Conservation (phyloP, 2,329 filamentous ascomycete genomes). For the Phialophora chinensis region DNA sequence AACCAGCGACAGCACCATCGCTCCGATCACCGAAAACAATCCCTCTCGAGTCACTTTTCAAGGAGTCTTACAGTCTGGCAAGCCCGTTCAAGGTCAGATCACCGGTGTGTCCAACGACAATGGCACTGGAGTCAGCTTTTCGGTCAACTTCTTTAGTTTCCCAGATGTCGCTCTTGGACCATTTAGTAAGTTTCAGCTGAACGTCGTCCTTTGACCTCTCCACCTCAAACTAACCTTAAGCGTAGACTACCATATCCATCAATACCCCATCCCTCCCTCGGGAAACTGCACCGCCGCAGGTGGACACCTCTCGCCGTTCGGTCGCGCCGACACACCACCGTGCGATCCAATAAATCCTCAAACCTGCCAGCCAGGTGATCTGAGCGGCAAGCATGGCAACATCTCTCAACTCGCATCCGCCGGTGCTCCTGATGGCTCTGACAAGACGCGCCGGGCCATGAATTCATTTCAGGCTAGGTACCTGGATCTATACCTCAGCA, state of each 20-base stretch:
- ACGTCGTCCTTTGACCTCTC: neutral
- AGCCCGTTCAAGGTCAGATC: slow-evolving; percentile 61
- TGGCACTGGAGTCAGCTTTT: slow-evolving; percentile 63
- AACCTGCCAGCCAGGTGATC: slow-evolving; percentile 77
- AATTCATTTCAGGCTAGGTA: slow-evolving; percentile 47
- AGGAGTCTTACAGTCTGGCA: slow-evolving; percentile 62
- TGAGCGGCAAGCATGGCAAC: slow-evolving; percentile 74
- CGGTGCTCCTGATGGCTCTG: slow-evolving; percentile 48
- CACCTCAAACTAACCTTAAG: neutral
- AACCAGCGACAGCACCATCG: slow-evolving; percentile 52
- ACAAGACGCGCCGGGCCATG: neutral
- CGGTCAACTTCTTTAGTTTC: slow-evolving; percentile 63
- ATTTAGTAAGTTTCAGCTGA: slow-evolving; percentile 59
- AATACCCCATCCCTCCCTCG: slow-evolving; percentile 63
- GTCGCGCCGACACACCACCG: slow-evolving; percentile 62
- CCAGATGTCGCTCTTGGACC: slow-evolving; percentile 61
- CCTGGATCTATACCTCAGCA: slow-evolving; percentile 58
- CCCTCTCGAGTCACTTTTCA: slow-evolving; percentile 60
- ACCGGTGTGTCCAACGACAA: slow-evolving; percentile 54
- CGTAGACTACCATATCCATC: slow-evolving; percentile 75
- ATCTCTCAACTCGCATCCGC: slow-evolving; percentile 57
- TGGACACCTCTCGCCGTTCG: slow-evolving; percentile 74
- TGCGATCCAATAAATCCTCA: slow-evolving; percentile 65
- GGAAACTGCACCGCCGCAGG: slow-evolving; percentile 75
- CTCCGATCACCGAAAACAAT: slow-evolving; percentile 62